These are phyloP conservation scores for Rhynchospora pubera DNA, from an alignment of 176 grass and related monocot genomes.

Conservation along the genomic window DNA sequence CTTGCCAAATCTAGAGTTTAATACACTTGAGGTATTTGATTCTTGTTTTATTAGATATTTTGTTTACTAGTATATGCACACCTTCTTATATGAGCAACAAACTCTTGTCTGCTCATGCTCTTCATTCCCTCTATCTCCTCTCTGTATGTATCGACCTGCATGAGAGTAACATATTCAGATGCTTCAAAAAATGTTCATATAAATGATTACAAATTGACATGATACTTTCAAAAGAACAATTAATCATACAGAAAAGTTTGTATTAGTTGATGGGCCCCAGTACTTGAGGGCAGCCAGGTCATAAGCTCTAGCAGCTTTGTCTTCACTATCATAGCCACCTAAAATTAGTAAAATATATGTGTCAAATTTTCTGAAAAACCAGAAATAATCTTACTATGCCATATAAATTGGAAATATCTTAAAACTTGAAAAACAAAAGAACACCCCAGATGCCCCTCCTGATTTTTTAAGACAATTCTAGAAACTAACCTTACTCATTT, in stretches of 20 bases:
- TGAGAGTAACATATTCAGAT: slow-evolving; percentile 21
- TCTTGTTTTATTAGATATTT: neutral
- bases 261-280: slow-evolving; percentile 72
- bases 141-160: slow-evolving; percentile 69
- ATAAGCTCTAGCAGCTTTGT: slow-evolving; percentile 94
- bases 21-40: neutral
- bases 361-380: neutral
- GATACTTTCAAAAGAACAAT: neutral
- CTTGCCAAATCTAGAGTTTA: neutral
- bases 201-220: neutral
- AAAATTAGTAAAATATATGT: slow-evolving; percentile 10
- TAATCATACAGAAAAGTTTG: slow-evolving; percentile 72
- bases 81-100: slow-evolving; percentile 88
- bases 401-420: neutral
- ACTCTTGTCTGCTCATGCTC: slow-evolving; percentile 85
- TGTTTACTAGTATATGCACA: neutral
- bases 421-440: neutral
- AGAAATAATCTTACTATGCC: neutral
- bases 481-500: neutral
- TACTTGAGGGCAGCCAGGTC: slow-evolving; percentile 94
- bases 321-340: slow-evolving; percentile 97
- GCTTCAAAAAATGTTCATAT: neutral
- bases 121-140: slow-evolving; percentile 76
- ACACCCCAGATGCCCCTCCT: neutral
- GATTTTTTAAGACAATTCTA: slow-evolving; percentile 3